Evolutionary conservation across 768 basidiomycete genomes (phyloP).

Genomic region (Boletus subcaerulescens): DNA sequence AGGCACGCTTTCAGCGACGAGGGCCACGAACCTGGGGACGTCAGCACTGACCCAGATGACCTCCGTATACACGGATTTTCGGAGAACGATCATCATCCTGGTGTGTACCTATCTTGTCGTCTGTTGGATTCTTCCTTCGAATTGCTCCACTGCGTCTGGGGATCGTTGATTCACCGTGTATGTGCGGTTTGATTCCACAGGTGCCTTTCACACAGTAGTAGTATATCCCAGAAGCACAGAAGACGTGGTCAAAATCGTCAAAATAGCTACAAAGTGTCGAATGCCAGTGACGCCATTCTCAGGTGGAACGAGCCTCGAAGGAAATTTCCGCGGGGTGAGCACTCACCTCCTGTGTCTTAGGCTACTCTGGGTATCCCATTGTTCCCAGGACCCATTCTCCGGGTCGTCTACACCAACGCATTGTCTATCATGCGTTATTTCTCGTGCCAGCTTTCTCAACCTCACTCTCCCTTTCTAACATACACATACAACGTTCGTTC

Average conservation of each 20-base stretch:
- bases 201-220: slow-evolving; percentile 51
- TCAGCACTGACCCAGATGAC: slow-evolving; percentile 52
- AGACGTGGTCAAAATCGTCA: slow-evolving; percentile 78
- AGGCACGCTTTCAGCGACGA: slow-evolving; percentile 31
- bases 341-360: too few relatives aligned
- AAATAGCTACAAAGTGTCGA: slow-evolving; percentile 66
- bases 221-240: slow-evolving; percentile 69
- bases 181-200: slow-evolving; percentile 22
- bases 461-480: not conserved
- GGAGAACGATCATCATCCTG: slow-evolving; percentile 47
- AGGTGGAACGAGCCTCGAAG: slow-evolving; percentile 82
- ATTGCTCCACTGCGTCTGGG: not conserved
- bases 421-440: not conserved
- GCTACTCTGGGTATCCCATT: too few relatives aligned
- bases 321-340: slow-evolving; percentile 65
- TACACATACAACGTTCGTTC: not conserved
- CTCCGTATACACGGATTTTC: slow-evolving; percentile 56
- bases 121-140: not conserved
- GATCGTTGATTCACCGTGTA: not conserved
- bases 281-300: slow-evolving; percentile 80
- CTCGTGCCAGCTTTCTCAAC: not conserved
- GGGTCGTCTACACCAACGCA: too few relatives aligned
- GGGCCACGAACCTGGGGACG: slow-evolving; percentile 13
- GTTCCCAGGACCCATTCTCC: too few relatives aligned
- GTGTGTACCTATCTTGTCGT: slow-evolving; percentile 30